Evolutionary conservation across 331 rosid genomes (phyloP).

Genomic region (Malus hybrid): DNA sequence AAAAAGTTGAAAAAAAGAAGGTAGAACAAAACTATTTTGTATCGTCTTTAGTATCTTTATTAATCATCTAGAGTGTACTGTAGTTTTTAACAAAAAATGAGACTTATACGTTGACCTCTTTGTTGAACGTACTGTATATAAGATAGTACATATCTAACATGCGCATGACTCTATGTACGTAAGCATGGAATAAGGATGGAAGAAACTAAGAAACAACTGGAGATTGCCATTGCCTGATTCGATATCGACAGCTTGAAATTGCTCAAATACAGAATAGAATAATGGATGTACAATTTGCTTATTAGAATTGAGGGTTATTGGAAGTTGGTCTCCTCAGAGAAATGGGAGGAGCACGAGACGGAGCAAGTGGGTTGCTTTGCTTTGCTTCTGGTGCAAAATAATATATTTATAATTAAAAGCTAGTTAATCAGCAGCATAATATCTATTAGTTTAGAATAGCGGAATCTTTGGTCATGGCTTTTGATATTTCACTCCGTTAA

Average conservation of each 20-base stretch:
- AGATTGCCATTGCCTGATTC: slow-evolving; percentile 12
- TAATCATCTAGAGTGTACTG: too few species aligned
- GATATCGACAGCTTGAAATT: slow-evolving; percentile 27
- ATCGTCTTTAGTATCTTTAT: too few species aligned
- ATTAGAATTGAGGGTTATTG: slow-evolving; percentile 24
- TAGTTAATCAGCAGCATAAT: too few species aligned
- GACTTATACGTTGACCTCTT: too few species aligned
- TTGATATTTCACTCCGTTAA: not conserved
- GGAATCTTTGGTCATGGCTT: slow-evolving; percentile 54
- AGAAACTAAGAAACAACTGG: slow-evolving; percentile 11
- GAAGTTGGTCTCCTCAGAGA: slow-evolving; percentile 27
- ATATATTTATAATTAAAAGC: not conserved
- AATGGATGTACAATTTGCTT: not conserved
- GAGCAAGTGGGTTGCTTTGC: slow-evolving; percentile 42
- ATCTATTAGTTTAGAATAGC: not conserved
- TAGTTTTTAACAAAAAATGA: too few species aligned
- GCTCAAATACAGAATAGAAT: slow-evolving; percentile 6
- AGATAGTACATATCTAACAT: too few species aligned
- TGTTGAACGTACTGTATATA: too few species aligned
- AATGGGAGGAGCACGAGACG: slow-evolving; percentile 55
- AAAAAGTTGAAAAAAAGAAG: too few species aligned
- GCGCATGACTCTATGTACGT: not conserved
- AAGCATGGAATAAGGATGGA: not conserved
- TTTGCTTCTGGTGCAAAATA: slow-evolving; percentile 25
- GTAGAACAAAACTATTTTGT: too few species aligned